Evolutionary conservation across 768 basidiomycete species (phyloP).

Genomic region (Tylopilus balloui): DNA sequence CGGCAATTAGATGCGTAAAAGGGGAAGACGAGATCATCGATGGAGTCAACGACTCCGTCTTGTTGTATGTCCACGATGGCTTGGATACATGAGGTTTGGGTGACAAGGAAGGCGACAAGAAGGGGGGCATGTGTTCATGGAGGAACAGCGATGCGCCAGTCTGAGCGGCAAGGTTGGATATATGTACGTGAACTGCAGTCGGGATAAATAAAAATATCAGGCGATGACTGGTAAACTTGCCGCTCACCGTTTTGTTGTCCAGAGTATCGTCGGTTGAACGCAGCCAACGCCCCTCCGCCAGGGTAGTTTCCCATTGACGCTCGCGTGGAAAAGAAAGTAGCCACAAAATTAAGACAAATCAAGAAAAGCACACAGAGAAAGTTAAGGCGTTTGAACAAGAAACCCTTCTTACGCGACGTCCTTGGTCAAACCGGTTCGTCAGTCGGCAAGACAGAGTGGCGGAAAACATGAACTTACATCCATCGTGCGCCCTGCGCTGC

Average conservation of each 20-base stretch:
- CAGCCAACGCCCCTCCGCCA: constrained; percentile 68
- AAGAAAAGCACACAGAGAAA: constrained; percentile 44
- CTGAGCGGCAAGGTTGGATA: constrained; percentile 83
- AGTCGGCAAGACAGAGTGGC: not conserved
- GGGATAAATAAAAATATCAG: constrained; percentile 3
- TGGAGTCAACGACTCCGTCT: constrained; percentile 63
- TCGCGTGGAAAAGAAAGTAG: constrained; percentile 49
- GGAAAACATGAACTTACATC: constrained; percentile 47
- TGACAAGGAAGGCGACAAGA: constrained; percentile 9
- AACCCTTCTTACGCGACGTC: constrained; percentile 45
- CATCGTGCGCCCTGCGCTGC: constrained; percentile 62
- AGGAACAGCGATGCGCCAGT: constrained; percentile 89
- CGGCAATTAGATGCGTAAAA: constrained; percentile 65
- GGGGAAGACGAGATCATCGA: constrained; percentile 37
- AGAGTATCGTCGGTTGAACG: constrained; percentile 53
- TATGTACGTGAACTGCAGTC: constrained; percentile 59
- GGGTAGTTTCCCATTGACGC: constrained; percentile 83
- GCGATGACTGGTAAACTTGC: not conserved
- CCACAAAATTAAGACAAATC: constrained; percentile 49
- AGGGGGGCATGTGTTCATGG: constrained; percentile 60
- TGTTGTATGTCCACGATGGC: constrained; percentile 67
- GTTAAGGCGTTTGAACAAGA: constrained; percentile 41
- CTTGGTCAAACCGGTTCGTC: constrained; percentile 29
- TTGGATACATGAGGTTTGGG: constrained; percentile 7
- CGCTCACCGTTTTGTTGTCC: constrained; percentile 30